These are phyloP conservation scores for Meredithiella fracta DNA, from an alignment of 2,329 filamentous ascomycete species.

Conservation along the genomic window DNA sequence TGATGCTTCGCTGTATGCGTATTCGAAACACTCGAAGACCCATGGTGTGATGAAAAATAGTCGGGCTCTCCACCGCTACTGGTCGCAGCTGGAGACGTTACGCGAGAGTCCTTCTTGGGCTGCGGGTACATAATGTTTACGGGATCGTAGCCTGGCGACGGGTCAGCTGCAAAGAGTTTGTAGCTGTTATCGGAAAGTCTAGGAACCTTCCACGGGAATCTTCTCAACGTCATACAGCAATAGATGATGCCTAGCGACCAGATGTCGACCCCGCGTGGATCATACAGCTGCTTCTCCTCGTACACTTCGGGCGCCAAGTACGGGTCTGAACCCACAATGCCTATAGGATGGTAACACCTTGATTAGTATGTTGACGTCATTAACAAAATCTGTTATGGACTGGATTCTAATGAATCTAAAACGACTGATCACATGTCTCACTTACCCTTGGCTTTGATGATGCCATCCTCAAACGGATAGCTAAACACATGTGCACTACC, in stretches of 20 bases:
- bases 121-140: slow-evolving; percentile 33
- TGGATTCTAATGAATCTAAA: too few relatives aligned
- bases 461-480: slow-evolving; percentile 88
- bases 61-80: slow-evolving; percentile 9
- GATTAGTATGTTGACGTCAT: slow-evolving; percentile 15
- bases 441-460: slow-evolving; percentile 67
- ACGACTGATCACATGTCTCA: not conserved
- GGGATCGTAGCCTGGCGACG: slow-evolving; percentile 55
- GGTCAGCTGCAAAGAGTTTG: slow-evolving; percentile 75
- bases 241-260: slow-evolving; percentile 98
- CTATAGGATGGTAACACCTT: slow-evolving; percentile 20
- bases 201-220: slow-evolving; percentile 96
- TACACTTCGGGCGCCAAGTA: slow-evolving; percentile 96
- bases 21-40: not conserved
- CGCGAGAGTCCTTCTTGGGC: slow-evolving; percentile 15
- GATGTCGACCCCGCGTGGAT: slow-evolving; percentile 84
- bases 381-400: too few relatives aligned
- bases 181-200: slow-evolving; percentile 85
- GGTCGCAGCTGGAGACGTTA: slow-evolving; percentile 25
- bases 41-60: slow-evolving; percentile 11
- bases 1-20: not conserved
- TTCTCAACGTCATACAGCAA: slow-evolving; percentile 90
- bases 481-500: slow-evolving; percentile 92
- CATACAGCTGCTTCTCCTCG: slow-evolving; percentile 68
- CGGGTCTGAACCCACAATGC: slow-evolving; percentile 68